phyloP scores from a whole-genome alignment of 2,329 filamentous ascomycete genomes.

The Exophiala xenobiotica region DNA sequence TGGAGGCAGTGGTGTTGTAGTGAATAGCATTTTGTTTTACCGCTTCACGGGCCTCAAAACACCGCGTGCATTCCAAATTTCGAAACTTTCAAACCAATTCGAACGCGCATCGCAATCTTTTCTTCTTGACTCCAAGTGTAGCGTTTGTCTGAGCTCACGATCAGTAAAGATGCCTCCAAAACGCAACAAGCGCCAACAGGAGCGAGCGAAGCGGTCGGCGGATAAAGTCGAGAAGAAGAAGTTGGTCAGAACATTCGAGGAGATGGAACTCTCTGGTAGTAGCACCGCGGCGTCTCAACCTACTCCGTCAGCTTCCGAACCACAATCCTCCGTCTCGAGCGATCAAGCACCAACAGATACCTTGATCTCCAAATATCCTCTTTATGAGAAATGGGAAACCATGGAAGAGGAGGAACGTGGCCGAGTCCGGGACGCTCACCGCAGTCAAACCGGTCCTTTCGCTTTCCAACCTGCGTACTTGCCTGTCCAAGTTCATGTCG shows the following conservation, averaged over 20 bases:
- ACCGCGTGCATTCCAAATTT: too few relatives aligned
- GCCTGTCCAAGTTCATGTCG: constrained; percentile 10
- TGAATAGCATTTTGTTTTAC: too few relatives aligned
- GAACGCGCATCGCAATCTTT: background rate
- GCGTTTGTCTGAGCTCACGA: too few relatives aligned
- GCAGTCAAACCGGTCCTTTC: background rate
- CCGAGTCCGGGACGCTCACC: background rate
- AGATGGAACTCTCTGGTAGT: background rate
- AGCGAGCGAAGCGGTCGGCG: background rate
- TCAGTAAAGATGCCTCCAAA: background rate
- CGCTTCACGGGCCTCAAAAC: too few relatives aligned
- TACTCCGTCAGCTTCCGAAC: too few relatives aligned
- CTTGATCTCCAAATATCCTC: constrained; percentile 2
- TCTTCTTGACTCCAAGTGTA: background rate
- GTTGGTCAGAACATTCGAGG: background rate
- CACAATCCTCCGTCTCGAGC: too few relatives aligned
- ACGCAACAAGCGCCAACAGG: background rate
- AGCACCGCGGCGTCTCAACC: background rate
- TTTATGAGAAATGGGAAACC: constrained; percentile 10
- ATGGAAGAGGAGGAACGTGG: constrained; percentile 4
- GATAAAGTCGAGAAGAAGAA: background rate
- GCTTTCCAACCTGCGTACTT: constrained; percentile 6
- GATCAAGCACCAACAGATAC: background rate
- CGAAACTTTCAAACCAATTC: too few relatives aligned
- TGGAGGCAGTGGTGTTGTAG: too few relatives aligned